Evolutionary conservation across 768 basidiomycete species (phyloP).

Genomic region (Clathrus columnatus): DNA sequence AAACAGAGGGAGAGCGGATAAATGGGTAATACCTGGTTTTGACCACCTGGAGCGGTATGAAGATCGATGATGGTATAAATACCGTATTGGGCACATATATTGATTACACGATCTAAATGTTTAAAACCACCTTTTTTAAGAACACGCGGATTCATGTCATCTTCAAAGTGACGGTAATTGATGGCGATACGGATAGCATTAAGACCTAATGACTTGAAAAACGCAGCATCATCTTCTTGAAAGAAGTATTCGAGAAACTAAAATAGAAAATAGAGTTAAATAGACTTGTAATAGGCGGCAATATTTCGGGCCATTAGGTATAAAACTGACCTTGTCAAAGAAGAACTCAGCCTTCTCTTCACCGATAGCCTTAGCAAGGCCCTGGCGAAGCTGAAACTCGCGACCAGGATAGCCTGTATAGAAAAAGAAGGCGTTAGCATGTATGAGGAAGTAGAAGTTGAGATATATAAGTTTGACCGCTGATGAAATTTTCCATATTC

Average conservation of each 20-base stretch:
- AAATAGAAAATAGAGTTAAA: neutral
- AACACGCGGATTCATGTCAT: slow-evolving; percentile 76
- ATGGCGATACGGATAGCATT: slow-evolving; percentile 74
- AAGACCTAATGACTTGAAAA: slow-evolving; percentile 70
- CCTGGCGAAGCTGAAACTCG: slow-evolving; percentile 69
- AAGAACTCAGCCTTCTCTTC: slow-evolving; percentile 63
- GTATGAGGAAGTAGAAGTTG: neutral
- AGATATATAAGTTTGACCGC: slow-evolving; percentile 27
- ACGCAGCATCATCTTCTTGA: slow-evolving; percentile 65
- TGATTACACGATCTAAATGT: slow-evolving; percentile 75
- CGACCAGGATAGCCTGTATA: slow-evolving; percentile 64
- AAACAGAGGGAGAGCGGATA: neutral
- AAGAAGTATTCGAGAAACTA: slow-evolving; percentile 84
- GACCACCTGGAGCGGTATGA: slow-evolving; percentile 68
- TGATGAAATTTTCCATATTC: slow-evolving; percentile 78
- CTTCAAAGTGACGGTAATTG: slow-evolving; percentile 71
- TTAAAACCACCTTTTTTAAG: slow-evolving; percentile 69
- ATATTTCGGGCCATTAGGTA: neutral
- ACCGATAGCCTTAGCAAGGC: slow-evolving; percentile 56
- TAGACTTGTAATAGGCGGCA: neutral
- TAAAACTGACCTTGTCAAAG: slow-evolving; percentile 61
- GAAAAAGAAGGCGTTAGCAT: slow-evolving; percentile 6
- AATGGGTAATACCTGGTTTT: slow-evolving; percentile 34
- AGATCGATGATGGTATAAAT: slow-evolving; percentile 61
- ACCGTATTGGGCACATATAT: slow-evolving; percentile 62